A percentile compares a stretch with the other conserved stretches of the same genome.
These are phyloP conservation scores for Saccharum hybrid DNA, from an alignment of 202 grass and related monocot species.

Conservation along the genomic window DNA sequence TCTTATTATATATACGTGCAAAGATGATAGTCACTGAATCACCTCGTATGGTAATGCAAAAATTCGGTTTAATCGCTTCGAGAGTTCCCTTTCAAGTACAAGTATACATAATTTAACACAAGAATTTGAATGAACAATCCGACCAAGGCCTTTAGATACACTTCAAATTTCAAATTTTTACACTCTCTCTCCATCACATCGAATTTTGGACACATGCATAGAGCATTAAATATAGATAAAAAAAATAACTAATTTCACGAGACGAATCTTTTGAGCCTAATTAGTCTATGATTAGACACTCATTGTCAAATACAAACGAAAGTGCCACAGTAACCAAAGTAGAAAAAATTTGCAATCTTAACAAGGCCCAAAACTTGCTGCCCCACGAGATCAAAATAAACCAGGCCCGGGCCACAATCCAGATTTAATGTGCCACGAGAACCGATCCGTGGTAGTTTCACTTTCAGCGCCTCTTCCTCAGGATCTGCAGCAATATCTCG, in stretches of 20 bases:
- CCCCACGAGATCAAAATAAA: background rate
- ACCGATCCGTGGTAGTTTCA: background rate
- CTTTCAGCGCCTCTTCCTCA: slow-evolving; percentile 29
- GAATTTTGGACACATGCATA: no score
- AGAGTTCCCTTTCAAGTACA: background rate
- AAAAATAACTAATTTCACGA: no score
- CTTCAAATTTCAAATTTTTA: no score
- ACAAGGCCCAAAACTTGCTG: background rate
- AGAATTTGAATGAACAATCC: background rate
- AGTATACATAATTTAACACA: background rate
- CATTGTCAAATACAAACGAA: no score
- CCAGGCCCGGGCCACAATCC: no score
- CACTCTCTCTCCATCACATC: no score
- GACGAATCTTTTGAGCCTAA: no score
- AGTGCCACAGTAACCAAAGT: no score
- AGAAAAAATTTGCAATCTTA: no score
- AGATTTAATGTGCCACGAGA: no score
- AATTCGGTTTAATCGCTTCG: background rate
- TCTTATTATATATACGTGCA: background rate
- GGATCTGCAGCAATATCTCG: slow-evolving; percentile 52
- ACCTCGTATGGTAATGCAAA: background rate
- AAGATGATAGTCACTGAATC: background rate
- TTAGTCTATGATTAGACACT: no score
- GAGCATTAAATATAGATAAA: no score
- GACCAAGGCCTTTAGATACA: background rate